Conservation (phyloP, 306 rosid species). For the Prunus davidiana region DNA sequence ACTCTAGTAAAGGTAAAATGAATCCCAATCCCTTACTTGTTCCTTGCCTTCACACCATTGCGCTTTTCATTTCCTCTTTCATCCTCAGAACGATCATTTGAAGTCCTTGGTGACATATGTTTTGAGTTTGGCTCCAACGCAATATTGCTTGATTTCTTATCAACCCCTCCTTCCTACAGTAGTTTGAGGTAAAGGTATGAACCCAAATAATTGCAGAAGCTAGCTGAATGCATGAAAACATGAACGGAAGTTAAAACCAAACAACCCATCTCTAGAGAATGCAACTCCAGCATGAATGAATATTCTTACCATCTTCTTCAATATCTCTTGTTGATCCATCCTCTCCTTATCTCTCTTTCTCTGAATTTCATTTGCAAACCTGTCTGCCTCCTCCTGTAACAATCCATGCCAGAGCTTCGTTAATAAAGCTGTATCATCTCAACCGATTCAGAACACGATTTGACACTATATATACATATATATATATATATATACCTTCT, state of each 20-base stretch:
- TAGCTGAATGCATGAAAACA: slow-evolving; percentile 94
- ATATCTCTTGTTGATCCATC: slow-evolving; percentile 68
- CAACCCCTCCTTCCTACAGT: slow-evolving; percentile 98
- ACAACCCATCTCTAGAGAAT: slow-evolving; percentile 44
- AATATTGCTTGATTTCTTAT: slow-evolving; percentile 48
- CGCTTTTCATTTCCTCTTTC: slow-evolving; percentile 54
- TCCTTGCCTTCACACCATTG: slow-evolving; percentile 67
- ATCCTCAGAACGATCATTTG: slow-evolving; percentile 43
- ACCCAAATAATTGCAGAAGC: slow-evolving; percentile 99
- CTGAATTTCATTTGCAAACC: slow-evolving; percentile 76
- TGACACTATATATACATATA: neutral
- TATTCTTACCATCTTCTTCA: slow-evolving; percentile 76
- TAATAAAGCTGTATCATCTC: slow-evolving; percentile 14
- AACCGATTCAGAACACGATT: slow-evolving; percentile 10
- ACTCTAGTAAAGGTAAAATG: slow-evolving; percentile 9
- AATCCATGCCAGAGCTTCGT: slow-evolving; percentile 20
- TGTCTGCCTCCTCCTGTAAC: slow-evolving; percentile 79
- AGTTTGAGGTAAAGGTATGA: slow-evolving; percentile 99
- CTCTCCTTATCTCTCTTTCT: slow-evolving; percentile 75
- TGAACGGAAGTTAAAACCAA: slow-evolving; percentile 81
- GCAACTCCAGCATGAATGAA: slow-evolving; percentile 67
- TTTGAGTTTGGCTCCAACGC: slow-evolving; percentile 51
- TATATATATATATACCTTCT: slow-evolving; percentile 50
- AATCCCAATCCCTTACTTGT: slow-evolving; percentile 43
- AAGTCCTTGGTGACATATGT: slow-evolving; percentile 40